Evolutionary conservation across 2,329 filamentous ascomycete species (phyloP).

Genomic region (Beauveria pseudobassiana): DNA sequence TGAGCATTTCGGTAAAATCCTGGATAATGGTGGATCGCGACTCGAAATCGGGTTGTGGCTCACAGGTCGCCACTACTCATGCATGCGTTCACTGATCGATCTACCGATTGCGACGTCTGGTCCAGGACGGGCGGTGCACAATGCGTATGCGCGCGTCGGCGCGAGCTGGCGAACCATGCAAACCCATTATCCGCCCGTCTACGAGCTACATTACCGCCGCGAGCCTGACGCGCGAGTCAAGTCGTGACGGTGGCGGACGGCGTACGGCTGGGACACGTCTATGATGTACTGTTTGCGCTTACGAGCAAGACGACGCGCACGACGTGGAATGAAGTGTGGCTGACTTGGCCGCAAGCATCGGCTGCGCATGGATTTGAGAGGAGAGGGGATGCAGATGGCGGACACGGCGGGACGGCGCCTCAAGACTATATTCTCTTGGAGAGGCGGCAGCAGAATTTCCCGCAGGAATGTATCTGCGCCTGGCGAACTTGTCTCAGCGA

Average conservation of each 20-base stretch:
- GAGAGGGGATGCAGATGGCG: background rate
- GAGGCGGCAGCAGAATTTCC: background rate
- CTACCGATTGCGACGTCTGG: background rate
- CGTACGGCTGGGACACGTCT: background rate
- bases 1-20: background rate
- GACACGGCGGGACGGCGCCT: background rate
- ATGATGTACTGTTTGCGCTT: background rate
- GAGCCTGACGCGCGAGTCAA: background rate
- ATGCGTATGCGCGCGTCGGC: background rate
- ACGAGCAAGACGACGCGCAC: background rate
- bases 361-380: no score
- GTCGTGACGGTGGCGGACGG: background rate
- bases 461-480: background rate
- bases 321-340: background rate
- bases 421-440: background rate
- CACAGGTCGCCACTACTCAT: background rate
- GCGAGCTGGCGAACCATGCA: background rate
- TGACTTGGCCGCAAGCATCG: background rate
- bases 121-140: background rate
- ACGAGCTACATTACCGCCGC: background rate
- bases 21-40: background rate
- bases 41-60: background rate
- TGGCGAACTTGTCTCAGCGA: background rate
- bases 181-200: background rate
- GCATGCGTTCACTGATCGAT: background rate